These are phyloP conservation scores for Rhazya stricta DNA, from an alignment of 257 asterid genomes.

Conservation along the genomic window DNA sequence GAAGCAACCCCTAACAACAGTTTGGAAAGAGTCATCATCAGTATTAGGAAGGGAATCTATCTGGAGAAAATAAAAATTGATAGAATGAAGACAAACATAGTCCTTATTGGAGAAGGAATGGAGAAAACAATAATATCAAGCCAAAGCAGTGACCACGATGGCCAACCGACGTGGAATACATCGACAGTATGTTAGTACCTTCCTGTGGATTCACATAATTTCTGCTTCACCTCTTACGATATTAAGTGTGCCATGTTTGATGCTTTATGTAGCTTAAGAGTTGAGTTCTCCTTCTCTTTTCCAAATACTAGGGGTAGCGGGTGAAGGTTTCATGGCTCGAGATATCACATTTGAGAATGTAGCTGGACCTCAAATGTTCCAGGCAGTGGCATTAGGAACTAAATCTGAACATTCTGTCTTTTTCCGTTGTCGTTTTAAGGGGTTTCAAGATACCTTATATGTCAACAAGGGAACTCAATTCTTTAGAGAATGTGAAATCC, in stretches of 20 bases:
- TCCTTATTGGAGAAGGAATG: slow-evolving; percentile 77
- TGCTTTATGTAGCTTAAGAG: no score
- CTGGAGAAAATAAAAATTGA: slow-evolving; percentile 56
- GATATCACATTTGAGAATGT: slow-evolving; percentile 10
- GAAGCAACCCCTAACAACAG: slow-evolving; percentile 45
- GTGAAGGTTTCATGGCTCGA: slow-evolving; percentile 2
- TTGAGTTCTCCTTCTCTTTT: no score
- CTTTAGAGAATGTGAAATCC: slow-evolving; percentile 16
- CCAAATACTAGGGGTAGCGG: not conserved
- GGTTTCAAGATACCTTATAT: slow-evolving; percentile 19
- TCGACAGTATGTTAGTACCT: slow-evolving; percentile 70
- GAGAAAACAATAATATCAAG: slow-evolving; percentile 77
- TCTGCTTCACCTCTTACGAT: no score
- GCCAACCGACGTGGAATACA: slow-evolving; percentile 58
- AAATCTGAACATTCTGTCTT: not conserved
- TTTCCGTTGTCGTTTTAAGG: slow-evolving; percentile 14
- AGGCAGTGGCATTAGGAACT: slow-evolving; percentile 9
- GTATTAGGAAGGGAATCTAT: slow-evolving; percentile 61
- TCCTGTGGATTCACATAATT: no score
- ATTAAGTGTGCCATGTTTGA: no score
- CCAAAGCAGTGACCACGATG: slow-evolving; percentile 58
- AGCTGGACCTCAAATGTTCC: not conserved
- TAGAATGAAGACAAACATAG: slow-evolving; percentile 34
- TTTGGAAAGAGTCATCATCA: slow-evolving; percentile 47
- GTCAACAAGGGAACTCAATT: not conserved